A percentile compares a stretch with the other conserved stretches of the same genome.
Conservation (phyloP, 495 filamentous ascomycete genomes). For the Aspergillus heteromorphus region DNA sequence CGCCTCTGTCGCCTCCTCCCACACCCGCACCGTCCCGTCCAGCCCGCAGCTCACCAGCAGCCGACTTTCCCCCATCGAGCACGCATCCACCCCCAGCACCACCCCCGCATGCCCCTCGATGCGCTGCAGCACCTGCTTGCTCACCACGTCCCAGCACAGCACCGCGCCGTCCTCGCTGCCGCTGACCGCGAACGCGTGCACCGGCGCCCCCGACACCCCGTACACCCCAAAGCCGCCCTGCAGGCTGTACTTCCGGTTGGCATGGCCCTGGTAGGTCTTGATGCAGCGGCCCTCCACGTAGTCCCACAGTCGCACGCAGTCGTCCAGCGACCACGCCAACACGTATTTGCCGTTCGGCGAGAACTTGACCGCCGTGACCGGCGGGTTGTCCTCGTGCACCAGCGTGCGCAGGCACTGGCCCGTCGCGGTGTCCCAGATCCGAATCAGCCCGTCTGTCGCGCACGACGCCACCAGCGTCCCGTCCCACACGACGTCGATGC, state of each 20-base stretch:
- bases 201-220: conserved; percentile 27
- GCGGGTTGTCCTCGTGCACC: conserved; percentile 92
- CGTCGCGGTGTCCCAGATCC: conserved; percentile 93
- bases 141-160: conserved; percentile 83
- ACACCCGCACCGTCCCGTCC: conserved; percentile 60
- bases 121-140: conserved; percentile 72
- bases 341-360: conserved; percentile 90
- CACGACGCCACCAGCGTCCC: conserved; percentile 89
- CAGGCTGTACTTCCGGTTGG: conserved; percentile 77
- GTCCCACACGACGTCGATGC: conserved; percentile 87
- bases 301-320: conserved; percentile 86
- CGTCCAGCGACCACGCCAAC: conserved; percentile 86
- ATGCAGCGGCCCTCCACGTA: conserved; percentile 83
- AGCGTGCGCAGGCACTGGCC: conserved; percentile 93
- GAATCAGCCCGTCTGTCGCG: conserved; percentile 80
- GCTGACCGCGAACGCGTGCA: conserved; percentile 62
- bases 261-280: conserved; percentile 96
- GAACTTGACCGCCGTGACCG: conserved; percentile 86
- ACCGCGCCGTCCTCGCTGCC: conserved; percentile 85
- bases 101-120: conserved; percentile 67
- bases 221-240: conserved; percentile 74
- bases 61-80: conserved; percentile 29
- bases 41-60: conserved; percentile 58
- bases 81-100: conserved; percentile 79
- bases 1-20: conserved; percentile 34